These are phyloP conservation scores for Rhamnella rubrinervis DNA, from an alignment of 331 rosid species.

Conservation along the genomic window DNA sequence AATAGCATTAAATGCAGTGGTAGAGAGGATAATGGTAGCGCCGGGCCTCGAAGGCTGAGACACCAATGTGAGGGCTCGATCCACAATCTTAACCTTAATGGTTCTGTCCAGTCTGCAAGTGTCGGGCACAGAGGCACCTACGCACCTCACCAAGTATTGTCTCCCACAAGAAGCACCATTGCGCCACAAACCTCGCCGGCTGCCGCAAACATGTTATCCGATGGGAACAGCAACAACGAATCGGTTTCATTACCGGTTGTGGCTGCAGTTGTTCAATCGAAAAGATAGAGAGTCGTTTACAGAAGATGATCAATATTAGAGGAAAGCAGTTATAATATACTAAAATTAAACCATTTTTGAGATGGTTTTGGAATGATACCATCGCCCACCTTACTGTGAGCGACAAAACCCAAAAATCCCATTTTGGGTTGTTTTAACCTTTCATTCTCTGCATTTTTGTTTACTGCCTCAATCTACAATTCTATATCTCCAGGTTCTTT, in stretches of 20 bases:
- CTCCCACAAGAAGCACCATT: slow-evolving; percentile 91
- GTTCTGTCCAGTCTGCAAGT: slow-evolving; percentile 48
- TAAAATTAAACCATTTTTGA: too few relatives aligned
- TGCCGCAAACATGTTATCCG: slow-evolving; percentile 61
- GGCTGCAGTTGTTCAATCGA: slow-evolving; percentile 31
- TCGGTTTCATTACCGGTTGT: slow-evolving; percentile 51
- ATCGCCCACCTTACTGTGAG: too few relatives aligned
- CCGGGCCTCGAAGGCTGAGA: slow-evolving; percentile 29
- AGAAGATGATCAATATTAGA: too few relatives aligned
- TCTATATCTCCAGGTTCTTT: too few relatives aligned
- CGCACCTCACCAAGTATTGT: slow-evolving; percentile 60
- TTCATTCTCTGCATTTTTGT: too few relatives aligned
- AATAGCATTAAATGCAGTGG: slow-evolving; percentile 52
- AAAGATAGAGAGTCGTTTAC: neutral
- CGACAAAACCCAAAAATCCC: too few relatives aligned
- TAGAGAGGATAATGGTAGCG: slow-evolving; percentile 58
- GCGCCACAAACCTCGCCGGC: slow-evolving; percentile 91
- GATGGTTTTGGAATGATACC: too few relatives aligned
- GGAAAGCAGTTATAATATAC: too few relatives aligned
- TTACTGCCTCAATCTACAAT: too few relatives aligned
- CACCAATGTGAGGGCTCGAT: too few relatives aligned
- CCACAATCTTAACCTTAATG: slow-evolving; percentile 66
- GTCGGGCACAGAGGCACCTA: slow-evolving; percentile 44
- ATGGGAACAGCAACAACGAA: slow-evolving; percentile 44
- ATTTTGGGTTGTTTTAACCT: too few relatives aligned